Evolutionary conservation across 2,329 filamentous ascomycete species (phyloP).

Genomic region (Beauveria bassiana): DNA sequence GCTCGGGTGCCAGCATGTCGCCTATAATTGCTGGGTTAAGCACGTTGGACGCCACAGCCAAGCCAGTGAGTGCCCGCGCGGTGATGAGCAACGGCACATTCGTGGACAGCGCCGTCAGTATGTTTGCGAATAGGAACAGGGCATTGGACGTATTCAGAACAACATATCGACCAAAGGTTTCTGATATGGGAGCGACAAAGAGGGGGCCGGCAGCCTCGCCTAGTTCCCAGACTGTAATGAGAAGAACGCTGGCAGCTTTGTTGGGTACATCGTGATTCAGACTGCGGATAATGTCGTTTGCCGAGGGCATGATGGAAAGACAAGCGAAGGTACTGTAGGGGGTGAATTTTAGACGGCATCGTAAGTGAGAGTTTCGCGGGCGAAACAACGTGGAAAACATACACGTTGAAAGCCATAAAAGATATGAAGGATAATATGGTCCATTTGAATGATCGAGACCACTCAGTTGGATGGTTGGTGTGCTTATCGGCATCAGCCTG

Average conservation of each 20-base stretch:
- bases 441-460: slow-evolving; percentile 4
- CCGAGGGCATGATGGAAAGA: slow-evolving; percentile 47
- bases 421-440: not conserved
- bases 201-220: slow-evolving; percentile 55
- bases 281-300: slow-evolving; percentile 41
- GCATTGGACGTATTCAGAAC: slow-evolving; percentile 46
- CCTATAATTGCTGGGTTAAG: slow-evolving; percentile 57
- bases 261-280: slow-evolving; percentile 29
- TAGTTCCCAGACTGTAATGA: slow-evolving; percentile 64
- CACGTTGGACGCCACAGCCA: slow-evolving; percentile 56
- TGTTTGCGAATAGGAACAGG: slow-evolving; percentile 41
- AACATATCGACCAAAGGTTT: slow-evolving; percentile 48
- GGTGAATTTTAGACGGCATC: too few relatives aligned
- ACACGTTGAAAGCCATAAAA: not conserved
- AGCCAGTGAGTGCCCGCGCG: slow-evolving; percentile 50
- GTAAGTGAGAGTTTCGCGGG: too few relatives aligned
- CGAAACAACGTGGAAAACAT: not conserved
- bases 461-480: slow-evolving; percentile 7
- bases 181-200: slow-evolving; percentile 54
- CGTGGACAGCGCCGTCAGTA: slow-evolving; percentile 37
- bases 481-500: slow-evolving; percentile 14
- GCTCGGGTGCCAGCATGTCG: slow-evolving; percentile 51
- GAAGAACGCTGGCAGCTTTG: slow-evolving; percentile 45
- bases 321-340: slow-evolving; percentile 46
- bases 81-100: slow-evolving; percentile 40